Base-by-base conservation (phyloP, 805 yeast species). In the Saturnispora silvae region DNA sequence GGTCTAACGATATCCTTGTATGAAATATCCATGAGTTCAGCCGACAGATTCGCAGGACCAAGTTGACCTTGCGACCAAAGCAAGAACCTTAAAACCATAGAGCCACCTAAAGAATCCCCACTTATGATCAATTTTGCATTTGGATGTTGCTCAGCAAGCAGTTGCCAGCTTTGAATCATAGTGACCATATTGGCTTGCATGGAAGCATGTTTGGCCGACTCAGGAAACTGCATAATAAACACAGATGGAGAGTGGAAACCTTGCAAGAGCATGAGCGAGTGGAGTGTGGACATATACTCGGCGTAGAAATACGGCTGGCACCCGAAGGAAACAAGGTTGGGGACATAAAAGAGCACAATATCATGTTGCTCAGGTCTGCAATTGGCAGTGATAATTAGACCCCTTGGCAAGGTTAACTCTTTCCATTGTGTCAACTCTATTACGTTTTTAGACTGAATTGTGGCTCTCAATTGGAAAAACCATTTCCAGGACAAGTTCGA, bases 71-170 rank as follows among this genome's bases (percentile, higher is more conserved):
- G 4, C 2, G 3, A 4, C 4, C 41, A 29, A 18, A 67, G 67
- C 34, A 68, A 37, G 35, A 64, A 45, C 10, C 64, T 47, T 33
- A 68, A 42, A 3, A 56, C 53, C 27, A 67, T 42, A n/a, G 63
- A 65, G 0, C 68, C 75, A 1, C 77, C 77, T 4, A 61, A 50
- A 0, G 75, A 68, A 36, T 71, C 75, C 0, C 76, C 77, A 34
- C 57, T 47, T 4, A 67, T 31, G 3, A 66, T 50, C 3, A 54
- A 32, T 18, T 54, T 54, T 1, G 68, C 50, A 0, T 40, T 34
- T 0, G 59, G 59, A 31, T 47, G 37, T n/a, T 20, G 11, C 11
- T 22, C 25, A 7, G 15, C 14, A 7, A 44, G 11, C 14, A 31
- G 14, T 3, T 20, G 17, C 31, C 32, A 38, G 3, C 28, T 15